Evolutionary conservation across 495 filamentous ascomycete genomes (phyloP), one percentile per base, ranked within the genome.

Genomic region (Saxophila tyrrhenica): DNA sequence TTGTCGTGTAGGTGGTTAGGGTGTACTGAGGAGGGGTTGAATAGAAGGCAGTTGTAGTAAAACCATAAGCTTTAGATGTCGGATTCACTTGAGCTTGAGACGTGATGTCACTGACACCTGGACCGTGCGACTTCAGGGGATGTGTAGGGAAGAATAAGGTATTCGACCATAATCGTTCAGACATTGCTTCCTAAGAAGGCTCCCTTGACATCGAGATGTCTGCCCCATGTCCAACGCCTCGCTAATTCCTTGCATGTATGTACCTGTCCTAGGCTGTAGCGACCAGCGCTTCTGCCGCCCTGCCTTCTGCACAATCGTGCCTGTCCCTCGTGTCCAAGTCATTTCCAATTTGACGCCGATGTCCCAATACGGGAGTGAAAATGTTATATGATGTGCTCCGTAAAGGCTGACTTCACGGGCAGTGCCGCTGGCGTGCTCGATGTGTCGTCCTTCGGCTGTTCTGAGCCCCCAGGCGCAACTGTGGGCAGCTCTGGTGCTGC

Each of bases 1-100:
- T 66, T 44, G 41, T 44, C 7, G 41, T 44, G 19, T 9, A 44
- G 19, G 7, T 44, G 15, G 41, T 44, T n/a, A 5, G 19, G 41
- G 35, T 9, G 35, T 39, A 16, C 35, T 9, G 35, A 39, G 35
- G 16, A 39, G 35, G 9, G 16, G 35, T 39, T 16, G 35, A 39
- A 39, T 39, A n/a, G n/a, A n/a, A n/a, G n/a, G n/a, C n/a, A n/a
- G n/a, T n/a, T n/a, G n/a, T n/a, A n/a, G n/a, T n/a, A n/a, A n/a
- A n/a, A n/a, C n/a, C n/a, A n/a, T n/a, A n/a, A n/a, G n/a, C n/a
- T n/a, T n/a, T n/a, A n/a, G n/a, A n/a, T n/a, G n/a, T n/a, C n/a
- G 13, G 29, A 13, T 35, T 13, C 29, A 13, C 29, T 35, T 13
- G 29, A 35, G 29, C 29, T 35, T 7, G 5, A 35, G 29, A 35